Percentiles rank a stretch among this genome's conserved stretches.
These are phyloP conservation scores for Stentor roeselii DNA, from an alignment of 73 alveolate species.

Conservation along the genomic window DNA sequence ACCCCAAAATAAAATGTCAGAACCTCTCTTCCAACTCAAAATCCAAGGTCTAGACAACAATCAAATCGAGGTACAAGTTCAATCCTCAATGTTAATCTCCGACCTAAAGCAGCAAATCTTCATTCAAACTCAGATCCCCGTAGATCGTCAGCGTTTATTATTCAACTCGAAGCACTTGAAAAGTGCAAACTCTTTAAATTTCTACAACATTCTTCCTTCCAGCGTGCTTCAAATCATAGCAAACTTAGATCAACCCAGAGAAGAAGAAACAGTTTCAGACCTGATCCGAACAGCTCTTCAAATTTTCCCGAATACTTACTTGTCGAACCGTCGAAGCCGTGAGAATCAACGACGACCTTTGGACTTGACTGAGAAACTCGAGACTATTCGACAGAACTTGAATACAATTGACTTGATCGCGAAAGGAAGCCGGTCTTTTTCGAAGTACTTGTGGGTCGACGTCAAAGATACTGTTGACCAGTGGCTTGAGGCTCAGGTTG, in stretches of 20 bases:
- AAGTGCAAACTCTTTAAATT: conserved; percentile 56
- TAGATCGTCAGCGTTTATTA: conserved; percentile 68
- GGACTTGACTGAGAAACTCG: conserved; percentile 47
- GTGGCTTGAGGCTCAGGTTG: conserved; percentile 92
- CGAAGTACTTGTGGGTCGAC: conserved; percentile 88
- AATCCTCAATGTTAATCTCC: conserved; percentile 26
- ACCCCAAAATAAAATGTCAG: too few relatives aligned
- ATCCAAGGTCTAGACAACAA: background rate
- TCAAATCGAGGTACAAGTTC: conserved; percentile 32
- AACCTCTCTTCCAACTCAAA: background rate
- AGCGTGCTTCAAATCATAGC: conserved; percentile 78
- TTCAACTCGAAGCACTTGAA: conserved; percentile 79
- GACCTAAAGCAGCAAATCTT: conserved; percentile 46
- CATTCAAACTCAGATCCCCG: conserved; percentile 63
- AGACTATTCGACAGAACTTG: conserved; percentile 47
- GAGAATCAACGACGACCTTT: conserved; percentile 44
- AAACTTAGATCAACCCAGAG: conserved; percentile 40
- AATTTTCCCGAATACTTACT: conserved; percentile 28
- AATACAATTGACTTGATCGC: conserved; percentile 34
- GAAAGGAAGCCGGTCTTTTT: conserved; percentile 48
- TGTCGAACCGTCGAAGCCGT: conserved; percentile 51
- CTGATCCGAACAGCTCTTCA: background rate
- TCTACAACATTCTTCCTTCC: conserved; percentile 64
- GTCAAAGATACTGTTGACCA: conserved; percentile 91
- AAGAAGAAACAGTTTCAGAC: conserved; percentile 37